Evolutionary conservation across 148 eudicot genomes (phyloP).

Genomic region (Persicaria tinctoria): DNA sequence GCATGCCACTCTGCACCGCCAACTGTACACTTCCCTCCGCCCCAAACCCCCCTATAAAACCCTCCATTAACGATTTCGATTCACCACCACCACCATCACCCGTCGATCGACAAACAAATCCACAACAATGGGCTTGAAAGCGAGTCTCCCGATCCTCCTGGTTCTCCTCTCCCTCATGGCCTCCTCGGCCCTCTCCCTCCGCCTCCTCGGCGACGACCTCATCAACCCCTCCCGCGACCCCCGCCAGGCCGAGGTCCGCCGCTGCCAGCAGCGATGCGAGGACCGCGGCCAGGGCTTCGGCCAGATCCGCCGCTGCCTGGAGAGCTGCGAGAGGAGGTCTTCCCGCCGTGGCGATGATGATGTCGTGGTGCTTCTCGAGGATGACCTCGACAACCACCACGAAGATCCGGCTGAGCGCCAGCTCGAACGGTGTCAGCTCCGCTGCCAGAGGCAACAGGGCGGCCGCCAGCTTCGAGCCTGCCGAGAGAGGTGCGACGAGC

Average conservation of each 20-base stretch:
- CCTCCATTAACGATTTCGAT: background rate
- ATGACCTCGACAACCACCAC: too few species aligned
- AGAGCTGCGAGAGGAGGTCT: background rate
- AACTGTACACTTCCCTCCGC: conserved; percentile 1
- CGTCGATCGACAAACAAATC: background rate
- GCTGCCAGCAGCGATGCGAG: conserved; percentile 7
- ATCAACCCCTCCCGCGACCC: conserved; percentile 14
- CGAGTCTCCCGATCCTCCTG: conserved; percentile 8
- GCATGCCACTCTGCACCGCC: background rate
- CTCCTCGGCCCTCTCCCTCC: conserved; percentile 11
- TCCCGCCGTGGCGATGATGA: background rate
- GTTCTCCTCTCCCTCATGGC: background rate
- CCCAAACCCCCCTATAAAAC: too few species aligned
- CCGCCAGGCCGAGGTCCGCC: background rate
- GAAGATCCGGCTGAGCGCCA: background rate
- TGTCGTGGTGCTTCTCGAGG: background rate
- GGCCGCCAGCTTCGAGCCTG: background rate
- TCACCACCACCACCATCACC: background rate
- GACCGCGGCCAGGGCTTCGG: background rate
- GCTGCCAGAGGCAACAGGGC: background rate
- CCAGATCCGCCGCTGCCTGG: background rate
- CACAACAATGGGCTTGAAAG: conserved; percentile 1
- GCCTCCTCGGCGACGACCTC: conserved; percentile 5
- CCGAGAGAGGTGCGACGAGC: background rate
- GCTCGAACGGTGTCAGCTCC: background rate